Percentiles rank a stretch among this genome's conserved stretches.
Evolutionary conservation across 495 filamentous ascomycete genomes (phyloP).

Genomic region (Neurospora discreta): DNA sequence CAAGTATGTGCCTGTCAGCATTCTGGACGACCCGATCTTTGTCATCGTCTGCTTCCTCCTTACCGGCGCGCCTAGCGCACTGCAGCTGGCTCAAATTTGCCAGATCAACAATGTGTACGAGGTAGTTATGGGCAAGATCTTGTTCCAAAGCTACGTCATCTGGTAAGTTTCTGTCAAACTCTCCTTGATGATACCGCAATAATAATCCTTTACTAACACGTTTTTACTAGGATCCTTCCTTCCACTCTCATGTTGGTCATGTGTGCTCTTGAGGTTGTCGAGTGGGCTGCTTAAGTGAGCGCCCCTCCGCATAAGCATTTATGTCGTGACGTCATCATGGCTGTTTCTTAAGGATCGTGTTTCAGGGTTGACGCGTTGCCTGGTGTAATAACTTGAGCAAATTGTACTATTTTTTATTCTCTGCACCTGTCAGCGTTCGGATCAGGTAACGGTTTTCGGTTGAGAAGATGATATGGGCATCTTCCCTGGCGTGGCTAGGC

Average conservation of each 20-base stretch:
- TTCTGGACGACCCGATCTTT: slow-evolving; percentile 95
- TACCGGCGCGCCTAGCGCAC: slow-evolving; percentile 83
- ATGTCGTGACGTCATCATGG: background rate
- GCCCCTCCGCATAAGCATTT: background rate
- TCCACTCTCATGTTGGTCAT: slow-evolving; percentile 86
- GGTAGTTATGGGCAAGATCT: slow-evolving; percentile 77
- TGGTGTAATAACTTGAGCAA: background rate
- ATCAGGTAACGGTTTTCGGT: background rate
- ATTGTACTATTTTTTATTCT: background rate
- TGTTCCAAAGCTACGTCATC: slow-evolving; percentile 97
- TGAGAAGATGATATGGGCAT: too few species aligned
- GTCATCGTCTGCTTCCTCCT: slow-evolving; percentile 95
- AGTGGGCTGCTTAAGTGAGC: slow-evolving; percentile 53
- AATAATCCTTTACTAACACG: slow-evolving; percentile 18
- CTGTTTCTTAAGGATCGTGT: background rate
- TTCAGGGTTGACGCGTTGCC: background rate
- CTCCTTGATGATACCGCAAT: background rate
- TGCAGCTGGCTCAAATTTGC: slow-evolving; percentile 96
- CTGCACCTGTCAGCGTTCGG: background rate
- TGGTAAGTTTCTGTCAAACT: slow-evolving; percentile 47
- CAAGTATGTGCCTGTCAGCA: slow-evolving; percentile 87
- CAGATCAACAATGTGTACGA: slow-evolving; percentile 97
- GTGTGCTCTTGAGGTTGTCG: slow-evolving; percentile 82
- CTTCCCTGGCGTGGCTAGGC: too few species aligned
- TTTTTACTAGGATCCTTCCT: slow-evolving; percentile 64